Base-by-base conservation (phyloP, 352 stramenopile genomes). In the Plasmopara muralis region DNA sequence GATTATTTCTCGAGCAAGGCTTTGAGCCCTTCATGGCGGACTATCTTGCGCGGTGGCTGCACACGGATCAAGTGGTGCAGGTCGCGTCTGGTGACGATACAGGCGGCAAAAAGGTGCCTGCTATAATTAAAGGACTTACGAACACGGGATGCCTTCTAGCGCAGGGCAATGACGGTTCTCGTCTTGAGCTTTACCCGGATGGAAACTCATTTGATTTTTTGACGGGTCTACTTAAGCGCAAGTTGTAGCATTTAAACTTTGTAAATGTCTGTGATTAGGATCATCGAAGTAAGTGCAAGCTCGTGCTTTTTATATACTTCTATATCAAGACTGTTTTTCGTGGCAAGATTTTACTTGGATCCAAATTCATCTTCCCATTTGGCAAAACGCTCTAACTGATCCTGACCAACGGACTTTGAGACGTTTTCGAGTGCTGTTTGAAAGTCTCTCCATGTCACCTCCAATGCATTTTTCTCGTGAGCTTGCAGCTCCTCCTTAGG, bases 201-300 rank as follows among this genome's bases (percentile, higher is more conserved):
- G 86, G 83, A 57, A 94, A 95, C 55, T 94, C 83, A 49, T 88
- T 96, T 42, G 85, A 96, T 62, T 93, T 96, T 49, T 66, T 96
- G 40, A 76, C 68, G 28, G 85, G 85, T 1, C 68, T 95, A 57
- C 64, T 95, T 48, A 93, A 89, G 62, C 82, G 85, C 60, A 95
- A 95, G 61, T 42, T 93, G 33, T 94, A 70, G 45, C 35, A 39
- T 6, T 44, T 16, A 28, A 13, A 7, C 37, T 25, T 25, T 3
- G 20, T 3, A 25, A 25, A 25, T 3, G 20, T 25, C 3, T 25
- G 20, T 25, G 1, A 3, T 25, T 25, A 25, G 20, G 20, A 25
- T 25, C 3, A 25, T 3, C 3, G 20, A 25, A 25, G 20, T 25
- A 25, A 25, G 1, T 25, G 20, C 12, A 54, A 55, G 15, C 45